phyloP scores from a whole-genome alignment of 495 filamentous ascomycete species.

The Neohortaea acidophila region DNA sequence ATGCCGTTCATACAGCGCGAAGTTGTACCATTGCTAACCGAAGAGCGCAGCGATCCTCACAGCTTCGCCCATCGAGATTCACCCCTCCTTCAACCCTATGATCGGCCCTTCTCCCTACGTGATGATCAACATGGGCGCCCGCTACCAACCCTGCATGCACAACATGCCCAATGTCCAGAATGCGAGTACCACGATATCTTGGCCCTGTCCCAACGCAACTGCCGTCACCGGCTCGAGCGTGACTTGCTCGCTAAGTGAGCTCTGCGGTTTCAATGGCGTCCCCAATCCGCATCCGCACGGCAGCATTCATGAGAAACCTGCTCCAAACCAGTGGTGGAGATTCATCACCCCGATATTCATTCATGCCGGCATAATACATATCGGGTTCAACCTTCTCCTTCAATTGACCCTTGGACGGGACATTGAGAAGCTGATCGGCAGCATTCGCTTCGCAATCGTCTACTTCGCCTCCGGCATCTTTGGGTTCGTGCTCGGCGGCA shows the following conservation, averaged over 20 bases:
- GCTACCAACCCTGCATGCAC: constrained; percentile 91
- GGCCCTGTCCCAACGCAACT: constrained; percentile 66
- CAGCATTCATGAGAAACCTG: constrained; percentile 32
- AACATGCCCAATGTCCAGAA: constrained; percentile 52
- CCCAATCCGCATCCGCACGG: constrained; percentile 38
- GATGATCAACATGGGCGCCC: constrained; percentile 90
- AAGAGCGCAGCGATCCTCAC: constrained; percentile 39
- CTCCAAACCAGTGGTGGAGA: constrained; percentile 88
- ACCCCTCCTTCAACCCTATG: constrained; percentile 87
- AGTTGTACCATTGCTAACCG: constrained; percentile 20
- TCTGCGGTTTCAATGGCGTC: constrained; percentile 69
- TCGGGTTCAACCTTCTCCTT: constrained; percentile 83
- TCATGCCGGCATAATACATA: constrained; percentile 85
- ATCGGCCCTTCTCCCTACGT: constrained; percentile 83
- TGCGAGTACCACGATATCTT: constrained; percentile 35
- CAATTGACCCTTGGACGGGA: constrained; percentile 77
- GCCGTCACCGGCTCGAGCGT: constrained; percentile 23
- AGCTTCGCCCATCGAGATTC: constrained; percentile 64
- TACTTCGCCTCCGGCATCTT: constrained; percentile 89
- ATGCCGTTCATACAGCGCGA: constrained; percentile 22
- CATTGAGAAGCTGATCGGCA: constrained; percentile 78
- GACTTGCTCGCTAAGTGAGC: constrained; percentile 56
- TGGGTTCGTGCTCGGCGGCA: constrained; percentile 88
- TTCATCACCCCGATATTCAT: constrained; percentile 94
- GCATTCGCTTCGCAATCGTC: constrained; percentile 69